Percentiles rank a stretch among this genome's conserved stretches.
These are phyloP conservation scores for Coemansia sp. DNA, from an alignment of 192 early-diverging fungal species.

Conservation along the genomic window DNA sequence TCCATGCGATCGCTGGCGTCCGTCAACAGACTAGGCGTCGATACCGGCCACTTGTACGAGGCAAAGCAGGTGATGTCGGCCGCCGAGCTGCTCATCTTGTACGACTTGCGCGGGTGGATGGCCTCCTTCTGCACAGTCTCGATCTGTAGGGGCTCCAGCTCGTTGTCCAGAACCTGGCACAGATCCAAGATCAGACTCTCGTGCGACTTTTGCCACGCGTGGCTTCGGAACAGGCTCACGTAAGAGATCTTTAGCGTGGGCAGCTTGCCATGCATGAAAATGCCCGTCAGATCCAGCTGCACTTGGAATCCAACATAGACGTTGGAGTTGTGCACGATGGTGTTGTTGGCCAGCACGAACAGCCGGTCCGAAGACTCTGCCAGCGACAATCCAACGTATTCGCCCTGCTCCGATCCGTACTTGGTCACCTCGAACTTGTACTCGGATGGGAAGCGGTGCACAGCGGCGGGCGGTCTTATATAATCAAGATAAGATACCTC, in stretches of 20 bases:
- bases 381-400: constrained; percentile 34
- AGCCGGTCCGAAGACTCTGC: constrained; percentile 29
- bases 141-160: constrained; percentile 95
- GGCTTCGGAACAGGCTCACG: constrained; percentile 98
- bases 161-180: constrained; percentile 95
- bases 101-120: constrained; percentile 98
- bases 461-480: background rate
- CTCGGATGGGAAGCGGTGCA: constrained; percentile 12
- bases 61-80: constrained; percentile 95
- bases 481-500: background rate
- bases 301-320: constrained; percentile 99
- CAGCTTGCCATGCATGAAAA: constrained; percentile 99
- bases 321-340: constrained; percentile 67
- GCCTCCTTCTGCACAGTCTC: constrained; percentile 99
- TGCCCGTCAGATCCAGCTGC: constrained; percentile 98
- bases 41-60: constrained; percentile 98
- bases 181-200: constrained; percentile 78
- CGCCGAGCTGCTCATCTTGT: constrained; percentile 96
- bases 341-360: constrained; percentile 50
- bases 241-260: constrained; percentile 98
- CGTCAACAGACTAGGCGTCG: constrained; percentile 87
- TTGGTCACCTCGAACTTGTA: constrained; percentile 11
- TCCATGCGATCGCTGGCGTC: constrained; percentile 96
- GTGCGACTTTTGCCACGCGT: constrained; percentile 99
- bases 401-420: constrained; percentile 9